A percentile compares a stretch with the other conserved stretches of the same genome.
Conservation (phyloP, 306 rosid genomes). For the Crotalaria pallida region DNA sequence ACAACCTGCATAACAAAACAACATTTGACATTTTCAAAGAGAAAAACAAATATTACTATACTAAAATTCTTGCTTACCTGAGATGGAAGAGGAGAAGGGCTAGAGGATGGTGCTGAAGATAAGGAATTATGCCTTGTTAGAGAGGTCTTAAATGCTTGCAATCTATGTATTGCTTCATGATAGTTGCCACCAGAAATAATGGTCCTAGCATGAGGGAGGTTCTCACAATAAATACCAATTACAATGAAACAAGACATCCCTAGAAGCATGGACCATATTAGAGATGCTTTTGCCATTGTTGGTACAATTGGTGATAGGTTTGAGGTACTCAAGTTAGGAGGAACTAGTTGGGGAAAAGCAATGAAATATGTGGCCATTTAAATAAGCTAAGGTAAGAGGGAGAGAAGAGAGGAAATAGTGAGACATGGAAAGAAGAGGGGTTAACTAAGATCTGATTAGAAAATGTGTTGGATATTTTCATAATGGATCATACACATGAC, state of each 20-base stretch:
- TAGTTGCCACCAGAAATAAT: conserved; percentile 10
- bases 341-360: conserved; percentile 26
- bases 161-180: conserved; percentile 23
- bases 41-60: not conserved
- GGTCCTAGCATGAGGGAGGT: conserved; percentile 4
- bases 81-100: conserved; percentile 6
- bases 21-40: conserved; percentile 3
- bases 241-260: conserved; percentile 22
- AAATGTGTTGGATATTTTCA: conserved; percentile 24
- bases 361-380: conserved; percentile 22
- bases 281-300: conserved; percentile 27
- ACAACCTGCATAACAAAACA: conserved; percentile 37
- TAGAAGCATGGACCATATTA: conserved; percentile 14
- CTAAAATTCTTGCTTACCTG: conserved; percentile 22
- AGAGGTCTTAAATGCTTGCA: conserved; percentile 42
- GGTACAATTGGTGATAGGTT: conserved; percentile 18
- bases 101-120: conserved; percentile 30
- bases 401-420: conserved; percentile 8
- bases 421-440: conserved; percentile 44
- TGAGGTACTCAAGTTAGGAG: conserved; percentile 1
- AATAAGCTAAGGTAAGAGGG: conserved; percentile 10
- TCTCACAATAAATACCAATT: conserved; percentile 19
- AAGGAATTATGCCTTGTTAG: conserved; percentile 32
- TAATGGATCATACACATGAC: conserved; percentile 45
- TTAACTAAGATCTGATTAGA: conserved; percentile 43